These are phyloP conservation scores for Colletotrichum euphorbiae DNA, from an alignment of 2,329 filamentous ascomycete genomes.

Conservation along the genomic window DNA sequence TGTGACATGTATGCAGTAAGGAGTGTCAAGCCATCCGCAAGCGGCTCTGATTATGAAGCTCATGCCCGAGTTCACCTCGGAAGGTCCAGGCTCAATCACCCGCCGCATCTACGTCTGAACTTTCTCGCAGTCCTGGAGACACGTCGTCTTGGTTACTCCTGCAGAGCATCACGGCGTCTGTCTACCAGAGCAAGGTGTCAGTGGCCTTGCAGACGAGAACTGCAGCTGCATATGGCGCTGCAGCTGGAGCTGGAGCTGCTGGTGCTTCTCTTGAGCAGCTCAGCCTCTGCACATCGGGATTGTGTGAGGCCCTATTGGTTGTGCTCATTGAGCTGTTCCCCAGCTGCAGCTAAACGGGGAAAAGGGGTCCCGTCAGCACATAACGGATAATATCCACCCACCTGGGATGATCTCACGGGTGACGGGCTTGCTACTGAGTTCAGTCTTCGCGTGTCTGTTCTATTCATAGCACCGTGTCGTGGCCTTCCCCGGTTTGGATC, in stretches of 20 bases:
- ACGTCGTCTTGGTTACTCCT: no score
- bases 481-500: no score
- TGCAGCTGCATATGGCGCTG: no score
- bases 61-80: no score
- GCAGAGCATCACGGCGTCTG: background rate
- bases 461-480: background rate
- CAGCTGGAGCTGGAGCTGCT: background rate
- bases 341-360: background rate
- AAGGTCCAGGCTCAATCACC: no score
- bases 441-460: slow-evolving; percentile 7
- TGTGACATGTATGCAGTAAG: background rate
- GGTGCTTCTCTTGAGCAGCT: background rate
- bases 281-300: slow-evolving; percentile 1
- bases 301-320: slow-evolving; percentile 9
- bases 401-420: slow-evolving; percentile 18
- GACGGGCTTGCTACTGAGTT: background rate
- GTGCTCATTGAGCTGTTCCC: background rate
- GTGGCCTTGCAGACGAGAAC: background rate
- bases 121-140: no score
- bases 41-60: no score
- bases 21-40: no score
- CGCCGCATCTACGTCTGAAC: no score
- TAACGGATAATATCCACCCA: background rate
- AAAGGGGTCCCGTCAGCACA: slow-evolving; percentile 3
- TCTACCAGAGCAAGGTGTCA: background rate